Base-by-base conservation (phyloP, 352 stramenopile species). In the Thalassiosira allenii region DNA sequence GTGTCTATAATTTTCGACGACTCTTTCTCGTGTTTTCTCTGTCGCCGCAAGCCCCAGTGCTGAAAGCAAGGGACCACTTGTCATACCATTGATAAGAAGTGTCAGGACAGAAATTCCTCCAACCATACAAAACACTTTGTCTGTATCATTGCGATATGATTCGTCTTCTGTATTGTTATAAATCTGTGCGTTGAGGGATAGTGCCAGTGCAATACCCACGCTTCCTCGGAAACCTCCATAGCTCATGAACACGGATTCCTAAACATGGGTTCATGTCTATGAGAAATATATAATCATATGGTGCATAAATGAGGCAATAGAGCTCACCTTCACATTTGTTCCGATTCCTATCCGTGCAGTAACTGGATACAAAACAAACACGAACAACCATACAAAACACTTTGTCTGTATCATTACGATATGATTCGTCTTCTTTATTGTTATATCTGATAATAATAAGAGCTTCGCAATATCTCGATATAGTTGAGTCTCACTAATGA, bases 181-280 rank as follows among this genome's bases (percentile, higher is more conserved):
- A 43, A 92, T 76, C 76, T 91, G 71, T 59, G 87, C 71, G 56
- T 90, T 73, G 17, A 96, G 75, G 37, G 88, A 68, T 0, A 96
- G 76, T 12, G 86, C 89, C 9, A 96, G 65, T 32, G 87, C 81
- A 51, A 96, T 90, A 20, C 90, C 91, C 9, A 96, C 89, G 11
- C 88, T 86, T 32, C 92, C 92, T 44, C 92, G 75, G 3, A 96
- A 73, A 2, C 91, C 92, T 49, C 81, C 86, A 70, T 83, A 95
- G 11, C 86, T 78, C 67, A 87, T 79, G 43, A 96, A 93, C 8
- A 84, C 47, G 33, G 47, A 30, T 22, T 67, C 58, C 11, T 12
- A 25, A 25, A 54, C 4, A 8, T 25, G n/a, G n/a, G 6, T 20
- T 20, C 4, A 44, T 44, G 37, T 44, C 6, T 6, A 44, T 44